Base-by-base conservation (phyloP, 2,329 filamentous ascomycete species). In the Fonsecaea monophora region DNA sequence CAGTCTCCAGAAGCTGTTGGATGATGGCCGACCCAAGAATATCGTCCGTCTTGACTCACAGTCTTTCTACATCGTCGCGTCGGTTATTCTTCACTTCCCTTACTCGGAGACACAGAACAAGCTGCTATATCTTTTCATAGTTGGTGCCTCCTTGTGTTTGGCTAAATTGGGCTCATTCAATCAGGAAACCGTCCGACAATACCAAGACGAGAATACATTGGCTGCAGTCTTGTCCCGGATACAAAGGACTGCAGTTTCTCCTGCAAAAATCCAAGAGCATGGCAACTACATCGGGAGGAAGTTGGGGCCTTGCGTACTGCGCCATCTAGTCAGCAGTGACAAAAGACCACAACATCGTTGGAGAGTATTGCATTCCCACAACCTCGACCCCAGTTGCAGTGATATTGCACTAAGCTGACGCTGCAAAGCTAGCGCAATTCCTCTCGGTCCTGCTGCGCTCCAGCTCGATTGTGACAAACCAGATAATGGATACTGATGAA, bases 71-170 rank as follows among this genome's bases (percentile, higher is more conserved):
- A 25, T 35, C 1, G 13, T 71, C 15, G 35, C 67, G 18, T 68
- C 70, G 7, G 67, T 69, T 25, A 64, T 68, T 15, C 48, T 70
- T 10, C 64, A 68, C 9, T 65, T 68, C 48, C 66, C 70, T 21
- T 62, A 67, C 30, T 72, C 68, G 10, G 18, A 35, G 21, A 55
- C 57, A 15, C 68, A 70, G 45, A 64, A 35, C 30, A 70, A 66
- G 50, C 32, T 67, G 38, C 50, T 72, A n/a, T 67, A 69, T 45
- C 40, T 69, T 13, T 69, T 70, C 66, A 65, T 72, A 60, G 69
- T 68, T 8, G 7, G 63, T 42, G 15, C n/a, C 8, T 37, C 18
- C 40, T 21, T 48, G 13, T 25, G 7, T 35, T n/a, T n/a, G 12
- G 10, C 30, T 37, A 38, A 35, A 21, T 32, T 40, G 9, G 13